These are phyloP conservation scores for Babesia ovata DNA, from an alignment of 169 alveolate species.

Conservation along the genomic window DNA sequence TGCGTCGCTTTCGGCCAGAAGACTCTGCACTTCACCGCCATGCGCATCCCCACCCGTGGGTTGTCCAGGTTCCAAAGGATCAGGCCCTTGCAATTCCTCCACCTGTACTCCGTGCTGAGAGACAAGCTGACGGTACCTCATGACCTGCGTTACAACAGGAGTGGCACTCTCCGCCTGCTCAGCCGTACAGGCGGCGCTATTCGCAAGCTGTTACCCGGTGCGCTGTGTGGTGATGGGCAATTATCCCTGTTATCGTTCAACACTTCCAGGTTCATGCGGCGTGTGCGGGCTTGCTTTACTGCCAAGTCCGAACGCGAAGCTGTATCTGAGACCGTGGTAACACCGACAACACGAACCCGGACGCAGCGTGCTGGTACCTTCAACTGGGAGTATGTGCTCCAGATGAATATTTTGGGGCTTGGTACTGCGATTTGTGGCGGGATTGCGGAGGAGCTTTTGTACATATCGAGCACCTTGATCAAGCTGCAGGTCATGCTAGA, in stretches of 20 bases:
- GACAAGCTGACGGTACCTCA: slow-evolving; percentile 23
- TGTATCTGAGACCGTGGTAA: not conserved
- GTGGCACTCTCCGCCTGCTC: not conserved
- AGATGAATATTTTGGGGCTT: slow-evolving; percentile 46
- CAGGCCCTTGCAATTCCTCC: slow-evolving; percentile 1
- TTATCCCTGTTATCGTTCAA: not conserved
- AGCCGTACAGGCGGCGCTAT: not conserved
- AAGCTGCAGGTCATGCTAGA: slow-evolving; percentile 38
- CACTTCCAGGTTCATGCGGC: not conserved
- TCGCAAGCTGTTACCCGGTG: not conserved
- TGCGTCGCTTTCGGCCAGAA: slow-evolving; percentile 56
- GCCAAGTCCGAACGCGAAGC: not conserved
- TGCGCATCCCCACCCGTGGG: slow-evolving; percentile 17
- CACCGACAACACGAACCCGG: not conserved
- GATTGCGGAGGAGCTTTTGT: slow-evolving; percentile 52
- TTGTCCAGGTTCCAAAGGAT: slow-evolving; percentile 14
- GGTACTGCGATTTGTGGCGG: slow-evolving; percentile 53
- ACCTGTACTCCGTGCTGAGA: slow-evolving; percentile 17
- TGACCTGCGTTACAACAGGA: slow-evolving; percentile 4
- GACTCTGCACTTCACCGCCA: slow-evolving; percentile 57
- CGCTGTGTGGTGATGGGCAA: not conserved
- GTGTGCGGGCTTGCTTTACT: not conserved
- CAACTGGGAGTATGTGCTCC: slow-evolving; percentile 36
- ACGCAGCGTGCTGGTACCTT: not conserved
- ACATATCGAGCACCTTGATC: slow-evolving; percentile 50